Conservation (phyloP, 139 green algal species). For the Chlorella sp. region DNA sequence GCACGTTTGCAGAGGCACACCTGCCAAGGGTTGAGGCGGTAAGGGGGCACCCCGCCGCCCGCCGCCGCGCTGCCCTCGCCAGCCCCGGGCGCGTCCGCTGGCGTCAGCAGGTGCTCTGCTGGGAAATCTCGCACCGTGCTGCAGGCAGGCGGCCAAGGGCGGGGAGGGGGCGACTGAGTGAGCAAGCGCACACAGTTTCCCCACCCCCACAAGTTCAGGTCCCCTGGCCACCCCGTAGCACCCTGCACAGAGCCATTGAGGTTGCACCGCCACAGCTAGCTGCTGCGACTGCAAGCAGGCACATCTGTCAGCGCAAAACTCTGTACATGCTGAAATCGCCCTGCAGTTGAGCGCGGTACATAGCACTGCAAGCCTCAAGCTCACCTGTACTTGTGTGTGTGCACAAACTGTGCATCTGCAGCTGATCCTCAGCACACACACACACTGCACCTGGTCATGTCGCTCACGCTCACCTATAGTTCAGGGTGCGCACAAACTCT, state of each 20-base stretch:
- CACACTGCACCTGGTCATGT: too few species aligned
- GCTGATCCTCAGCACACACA: too few species aligned
- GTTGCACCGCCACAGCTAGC: too few species aligned
- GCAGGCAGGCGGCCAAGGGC: background rate
- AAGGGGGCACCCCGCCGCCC: background rate
- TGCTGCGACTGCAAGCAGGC: too few species aligned
- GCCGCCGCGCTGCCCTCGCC: conserved; percentile 2
- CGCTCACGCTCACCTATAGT: conserved; percentile 70
- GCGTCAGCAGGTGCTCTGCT: conserved; percentile 38
- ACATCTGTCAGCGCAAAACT: too few species aligned
- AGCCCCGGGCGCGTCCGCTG: background rate
- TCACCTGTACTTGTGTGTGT: conserved; percentile 58
- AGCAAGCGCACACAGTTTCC: background rate
- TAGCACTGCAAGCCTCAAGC: too few species aligned
- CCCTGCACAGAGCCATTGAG: too few species aligned
- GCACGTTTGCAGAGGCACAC: background rate
- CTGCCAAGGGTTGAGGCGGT: conserved; percentile 72
- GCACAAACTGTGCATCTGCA: conserved; percentile 57
- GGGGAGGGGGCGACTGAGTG: background rate
- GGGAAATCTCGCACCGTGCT: conserved; percentile 56
- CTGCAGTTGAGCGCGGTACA: too few species aligned
- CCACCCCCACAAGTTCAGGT: too few species aligned
- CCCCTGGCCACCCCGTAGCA: too few species aligned
- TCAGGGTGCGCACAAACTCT: conserved; percentile 63
- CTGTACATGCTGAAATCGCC: too few species aligned